Conservation (phyloP, 1,284 basidiomycete genomes). For the Cronartium ribicola region DNA sequence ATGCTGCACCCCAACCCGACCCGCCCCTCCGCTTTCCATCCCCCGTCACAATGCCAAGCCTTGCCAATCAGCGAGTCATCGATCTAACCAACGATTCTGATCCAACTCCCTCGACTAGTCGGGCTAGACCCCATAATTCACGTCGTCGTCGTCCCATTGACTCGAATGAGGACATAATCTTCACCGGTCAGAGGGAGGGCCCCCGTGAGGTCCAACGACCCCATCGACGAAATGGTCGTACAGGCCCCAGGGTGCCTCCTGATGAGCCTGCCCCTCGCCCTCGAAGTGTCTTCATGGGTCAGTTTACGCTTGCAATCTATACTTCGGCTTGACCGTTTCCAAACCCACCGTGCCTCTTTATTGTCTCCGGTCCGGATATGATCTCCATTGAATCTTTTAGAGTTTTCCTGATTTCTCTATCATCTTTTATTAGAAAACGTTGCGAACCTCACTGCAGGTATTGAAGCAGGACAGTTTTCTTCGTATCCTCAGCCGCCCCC, state of each 20-base stretch:
- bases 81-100: not conserved
- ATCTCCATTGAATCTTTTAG: not conserved
- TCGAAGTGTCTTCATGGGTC: not conserved
- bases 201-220: not conserved
- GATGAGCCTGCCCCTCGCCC: not conserved
- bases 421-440: not conserved
- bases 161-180: not conserved
- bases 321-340: not conserved
- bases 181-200: not conserved
- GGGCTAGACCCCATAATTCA: not conserved
- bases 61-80: not conserved
- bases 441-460: conserved; percentile 6
- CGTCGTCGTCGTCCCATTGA: not conserved
- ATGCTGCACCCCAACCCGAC: no score
- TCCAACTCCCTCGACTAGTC: not conserved
- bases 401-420: not conserved
- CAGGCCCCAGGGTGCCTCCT: not conserved
- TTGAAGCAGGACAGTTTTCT: not conserved
- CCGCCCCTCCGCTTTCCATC: no score
- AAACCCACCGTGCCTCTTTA: not conserved
- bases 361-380: not conserved
- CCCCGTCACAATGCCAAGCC: no score
- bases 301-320: not conserved
- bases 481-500: not conserved
- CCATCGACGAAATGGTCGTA: not conserved